phyloP scores from a whole-genome alignment of 2,329 filamentous ascomycete genomes.

The Talaromyces marneffei region DNA sequence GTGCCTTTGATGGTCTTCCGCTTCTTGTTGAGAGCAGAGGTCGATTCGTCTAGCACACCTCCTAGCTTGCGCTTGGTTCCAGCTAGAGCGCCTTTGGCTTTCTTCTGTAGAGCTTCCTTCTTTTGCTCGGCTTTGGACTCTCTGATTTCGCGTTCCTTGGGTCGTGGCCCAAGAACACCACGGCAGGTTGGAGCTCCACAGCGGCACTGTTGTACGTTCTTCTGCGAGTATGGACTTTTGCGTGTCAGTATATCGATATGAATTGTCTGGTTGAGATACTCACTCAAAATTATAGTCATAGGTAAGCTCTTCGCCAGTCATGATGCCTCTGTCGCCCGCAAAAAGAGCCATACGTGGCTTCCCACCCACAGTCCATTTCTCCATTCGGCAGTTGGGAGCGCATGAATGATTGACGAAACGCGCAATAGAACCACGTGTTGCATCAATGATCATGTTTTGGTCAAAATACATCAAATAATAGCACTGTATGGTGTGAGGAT shows the following conservation, averaged over 20 bases:
- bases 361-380: conserved; percentile 92
- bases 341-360: conserved; percentile 96
- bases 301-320: conserved; percentile 91
- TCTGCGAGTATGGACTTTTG: conserved; percentile 50
- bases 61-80: conserved; percentile 32
- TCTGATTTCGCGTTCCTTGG: conserved; percentile 38
- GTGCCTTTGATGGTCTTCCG: conserved; percentile 25
- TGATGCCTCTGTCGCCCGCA: conserved; percentile 80
- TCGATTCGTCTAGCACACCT: conserved; percentile 23
- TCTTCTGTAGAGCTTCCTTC: conserved; percentile 17
- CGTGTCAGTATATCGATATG: conserved; percentile 15
- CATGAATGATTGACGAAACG: conserved; percentile 98
- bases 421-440: conserved; percentile 89
- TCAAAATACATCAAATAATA: conserved; percentile 99
- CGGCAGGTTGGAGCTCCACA: conserved; percentile 58
- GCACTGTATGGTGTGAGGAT: conserved; percentile 53
- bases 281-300: conserved; percentile 81
- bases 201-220: conserved; percentile 59
- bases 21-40: conserved; percentile 28
- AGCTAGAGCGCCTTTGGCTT: conserved; percentile 14
- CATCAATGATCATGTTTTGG: conserved; percentile 97
- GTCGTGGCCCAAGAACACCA: conserved; percentile 54
- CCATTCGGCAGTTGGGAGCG: conserved; percentile 93
- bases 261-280: conserved; percentile 21
- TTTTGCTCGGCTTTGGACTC: conserved; percentile 23